These are phyloP conservation scores for Ogataea paradorogensis DNA, from an alignment of 805 yeast genomes.

Conservation along the genomic window DNA sequence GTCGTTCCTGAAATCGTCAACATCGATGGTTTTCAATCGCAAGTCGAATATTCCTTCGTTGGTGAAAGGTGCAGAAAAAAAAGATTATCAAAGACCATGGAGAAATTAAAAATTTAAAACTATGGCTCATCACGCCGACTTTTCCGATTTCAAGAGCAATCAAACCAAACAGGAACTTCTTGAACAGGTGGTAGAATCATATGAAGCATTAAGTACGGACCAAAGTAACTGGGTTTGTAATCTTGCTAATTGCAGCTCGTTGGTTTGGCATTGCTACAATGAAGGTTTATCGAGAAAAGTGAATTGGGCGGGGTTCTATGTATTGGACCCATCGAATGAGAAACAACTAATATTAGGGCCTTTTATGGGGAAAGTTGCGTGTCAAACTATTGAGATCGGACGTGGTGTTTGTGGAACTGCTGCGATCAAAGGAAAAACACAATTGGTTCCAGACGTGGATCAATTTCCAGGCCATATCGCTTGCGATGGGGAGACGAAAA, in stretches of 20 bases:
- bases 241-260: conserved; percentile 78
- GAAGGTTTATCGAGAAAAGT: conserved; percentile 48
- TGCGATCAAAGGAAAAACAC: conserved; percentile 56
- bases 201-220: conserved; percentile 59
- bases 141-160: conserved; percentile 46
- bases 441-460: conserved; percentile 74
- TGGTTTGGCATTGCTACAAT: conserved; percentile 85
- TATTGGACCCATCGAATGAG: conserved; percentile 39
- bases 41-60: conserved; percentile 16
- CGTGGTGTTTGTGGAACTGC: conserved; percentile 93
- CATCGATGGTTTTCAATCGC: conserved; percentile 2
- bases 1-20: conserved; percentile 1
- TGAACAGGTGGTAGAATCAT: conserved; percentile 55
- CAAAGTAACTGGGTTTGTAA: conserved; percentile 87
- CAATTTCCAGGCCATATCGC: conserved; percentile 91
- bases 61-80: conserved; percentile 8
- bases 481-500: conserved; percentile 91
- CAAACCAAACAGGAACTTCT: conserved; percentile 51
- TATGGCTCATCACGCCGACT: conserved; percentile 68
- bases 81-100: conserved; percentile 19
- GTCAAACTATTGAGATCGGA: conserved; percentile 77
- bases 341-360: conserved; percentile 76
- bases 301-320: conserved; percentile 95
- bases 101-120: conserved; percentile 6
- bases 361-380: conserved; percentile 95